Percentiles rank a stretch among this genome's conserved stretches.
phyloP scores from a whole-genome alignment of 75 land plant genomes.

The Cunninghamia lanceolata region DNA sequence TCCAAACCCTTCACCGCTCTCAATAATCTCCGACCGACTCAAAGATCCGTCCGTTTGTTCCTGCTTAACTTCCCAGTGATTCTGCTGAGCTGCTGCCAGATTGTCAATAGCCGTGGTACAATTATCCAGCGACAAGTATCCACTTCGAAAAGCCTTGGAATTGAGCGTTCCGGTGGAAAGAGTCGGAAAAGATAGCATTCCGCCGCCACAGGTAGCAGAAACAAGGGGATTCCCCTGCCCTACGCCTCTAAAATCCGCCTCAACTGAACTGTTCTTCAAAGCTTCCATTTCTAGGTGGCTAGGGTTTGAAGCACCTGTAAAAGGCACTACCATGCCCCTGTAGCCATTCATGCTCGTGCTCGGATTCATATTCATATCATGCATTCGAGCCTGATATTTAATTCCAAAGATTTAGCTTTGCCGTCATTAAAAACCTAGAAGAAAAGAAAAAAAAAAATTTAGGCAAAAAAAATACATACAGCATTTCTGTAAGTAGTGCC shows the following conservation, averaged over 20 bases:
- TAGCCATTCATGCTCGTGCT: background rate
- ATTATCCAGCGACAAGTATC: background rate
- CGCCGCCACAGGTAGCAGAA: background rate
- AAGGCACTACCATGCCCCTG: background rate
- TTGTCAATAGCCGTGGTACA: background rate
- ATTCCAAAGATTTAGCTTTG: background rate
- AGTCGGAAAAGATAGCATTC: background rate
- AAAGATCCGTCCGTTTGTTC: background rate
- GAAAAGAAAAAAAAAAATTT: too few relatives aligned
- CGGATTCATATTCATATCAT: background rate
- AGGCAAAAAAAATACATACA: background rate
- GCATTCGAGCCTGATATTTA: background rate
- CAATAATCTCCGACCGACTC: background rate
- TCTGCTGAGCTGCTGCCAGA: background rate
- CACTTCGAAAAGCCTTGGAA: background rate
- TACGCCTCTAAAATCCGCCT: background rate
- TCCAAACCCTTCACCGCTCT: background rate
- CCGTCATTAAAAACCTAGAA: background rate
- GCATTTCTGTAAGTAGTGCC: conserved; percentile 4
- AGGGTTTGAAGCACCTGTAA: background rate
- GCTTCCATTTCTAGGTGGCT: background rate
- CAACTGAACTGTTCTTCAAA: background rate
- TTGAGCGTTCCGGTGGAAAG: background rate
- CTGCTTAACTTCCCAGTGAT: background rate
- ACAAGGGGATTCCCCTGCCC: too few relatives aligned